Percentiles rank a stretch among this genome's conserved stretches.
phyloP scores from a whole-genome alignment of 2,329 filamentous ascomycete species.

The Tolypocladium tropicale region DNA sequence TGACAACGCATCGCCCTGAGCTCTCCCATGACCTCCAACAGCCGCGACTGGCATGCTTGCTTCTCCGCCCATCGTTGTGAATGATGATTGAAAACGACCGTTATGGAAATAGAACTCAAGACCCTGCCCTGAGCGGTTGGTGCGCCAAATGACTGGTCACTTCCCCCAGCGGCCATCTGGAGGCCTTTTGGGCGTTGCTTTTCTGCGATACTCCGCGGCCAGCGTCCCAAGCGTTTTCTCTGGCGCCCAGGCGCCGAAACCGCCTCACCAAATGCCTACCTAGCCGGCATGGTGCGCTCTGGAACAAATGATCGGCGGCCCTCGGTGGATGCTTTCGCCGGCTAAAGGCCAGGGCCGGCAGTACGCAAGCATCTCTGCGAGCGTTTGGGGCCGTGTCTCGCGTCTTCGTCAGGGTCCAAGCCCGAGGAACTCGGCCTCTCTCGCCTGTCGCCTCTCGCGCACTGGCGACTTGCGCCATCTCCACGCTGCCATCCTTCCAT shows the following conservation, averaged over 20 bases:
- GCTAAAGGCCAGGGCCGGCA: not conserved
- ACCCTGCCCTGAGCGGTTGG: not conserved
- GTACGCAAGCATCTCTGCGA: not conserved
- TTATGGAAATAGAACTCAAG: not conserved
- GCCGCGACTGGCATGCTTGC: not conserved
- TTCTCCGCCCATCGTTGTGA: not conserved
- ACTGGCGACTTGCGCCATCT: not conserved
- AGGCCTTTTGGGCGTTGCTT: not conserved
- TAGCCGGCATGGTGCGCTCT: not conserved
- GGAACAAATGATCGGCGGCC: not conserved
- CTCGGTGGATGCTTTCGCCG: not conserved
- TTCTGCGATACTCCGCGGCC: not conserved
- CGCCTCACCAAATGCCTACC: not conserved
- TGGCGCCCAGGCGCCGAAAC: not conserved
- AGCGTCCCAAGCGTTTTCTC: not conserved
- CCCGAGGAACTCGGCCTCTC: not conserved
- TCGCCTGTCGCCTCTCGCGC: not conserved
- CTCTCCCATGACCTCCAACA: not conserved
- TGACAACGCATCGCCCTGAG: not conserved
- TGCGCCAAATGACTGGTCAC: not conserved
- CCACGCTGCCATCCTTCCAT: not conserved
- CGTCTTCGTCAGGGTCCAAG: not conserved
- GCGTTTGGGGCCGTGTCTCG: not conserved
- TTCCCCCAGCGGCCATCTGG: not conserved
- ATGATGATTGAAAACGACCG: not conserved